Evolutionary conservation across 208 protist genomes (phyloP).

Genomic region (Trypanosoma caninum): DNA sequence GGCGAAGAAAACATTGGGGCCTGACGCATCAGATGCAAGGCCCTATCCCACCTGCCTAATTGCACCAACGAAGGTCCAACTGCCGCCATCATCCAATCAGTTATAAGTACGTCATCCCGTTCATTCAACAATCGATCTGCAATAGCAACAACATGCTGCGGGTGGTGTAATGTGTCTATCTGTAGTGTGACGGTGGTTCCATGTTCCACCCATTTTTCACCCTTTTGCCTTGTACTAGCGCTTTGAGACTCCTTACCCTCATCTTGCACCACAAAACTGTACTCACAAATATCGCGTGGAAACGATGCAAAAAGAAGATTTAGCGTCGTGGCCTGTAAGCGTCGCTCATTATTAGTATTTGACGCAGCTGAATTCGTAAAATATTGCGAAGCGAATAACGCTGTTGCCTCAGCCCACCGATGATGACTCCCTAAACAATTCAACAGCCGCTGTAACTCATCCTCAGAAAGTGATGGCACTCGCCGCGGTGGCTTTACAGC

Average conservation of each 20-base stretch:
- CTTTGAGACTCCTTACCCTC: not conserved
- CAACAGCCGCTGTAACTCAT: conserved; percentile 54
- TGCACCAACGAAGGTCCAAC: conserved; percentile 66
- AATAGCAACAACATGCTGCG: conserved; percentile 40
- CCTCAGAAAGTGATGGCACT: conserved; percentile 14
- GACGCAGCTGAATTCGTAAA: conserved; percentile 2
- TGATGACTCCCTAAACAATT: conserved; percentile 40
- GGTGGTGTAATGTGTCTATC: conserved; percentile 24
- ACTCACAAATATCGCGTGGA: conserved; percentile 11
- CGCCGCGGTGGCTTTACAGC: not conserved
- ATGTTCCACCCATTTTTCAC: not conserved
- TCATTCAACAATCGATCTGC: conserved; percentile 51
- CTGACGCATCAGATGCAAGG: conserved; percentile 55
- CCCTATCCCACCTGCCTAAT: conserved; percentile 44
- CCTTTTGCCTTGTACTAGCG: not conserved
- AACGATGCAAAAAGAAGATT: conserved; percentile 67
- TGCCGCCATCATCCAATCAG: conserved; percentile 52
- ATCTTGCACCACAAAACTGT: not conserved
- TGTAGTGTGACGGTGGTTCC: not conserved
- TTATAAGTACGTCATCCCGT: conserved; percentile 72
- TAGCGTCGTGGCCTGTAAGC: conserved; percentile 37
- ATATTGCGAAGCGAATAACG: conserved; percentile 38
- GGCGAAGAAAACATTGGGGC: conserved; percentile 29
- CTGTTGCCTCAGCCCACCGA: conserved; percentile 35
- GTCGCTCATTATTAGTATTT: not conserved